Evolutionary conservation across 177 flowering plant genomes (phyloP).

Genomic region (Vitis hybrid): DNA sequence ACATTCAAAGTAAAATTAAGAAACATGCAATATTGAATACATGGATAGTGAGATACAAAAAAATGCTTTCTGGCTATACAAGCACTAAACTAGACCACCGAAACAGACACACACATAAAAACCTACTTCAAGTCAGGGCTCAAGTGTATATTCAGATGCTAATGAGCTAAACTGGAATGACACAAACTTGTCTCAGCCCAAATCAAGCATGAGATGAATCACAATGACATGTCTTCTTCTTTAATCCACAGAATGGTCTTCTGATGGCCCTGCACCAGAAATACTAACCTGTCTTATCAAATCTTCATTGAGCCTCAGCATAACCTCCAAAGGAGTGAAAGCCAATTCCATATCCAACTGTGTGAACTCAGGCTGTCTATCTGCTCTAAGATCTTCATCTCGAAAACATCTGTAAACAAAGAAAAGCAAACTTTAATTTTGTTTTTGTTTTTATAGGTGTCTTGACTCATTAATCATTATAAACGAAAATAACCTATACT

Average conservation of each 20-base stretch:
- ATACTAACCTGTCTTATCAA: constrained; percentile 77
- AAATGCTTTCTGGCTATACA: no score
- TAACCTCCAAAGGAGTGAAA: constrained; percentile 84
- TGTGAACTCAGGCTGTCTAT: constrained; percentile 98
- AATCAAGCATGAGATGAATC: no score
- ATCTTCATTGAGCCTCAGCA: constrained; percentile 91
- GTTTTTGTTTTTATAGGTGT: background rate
- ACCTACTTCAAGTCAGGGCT: no score
- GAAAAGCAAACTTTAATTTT: background rate
- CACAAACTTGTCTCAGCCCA: no score
- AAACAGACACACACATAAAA: no score
- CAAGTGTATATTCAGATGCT: no score
- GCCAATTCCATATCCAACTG: constrained; percentile 98
- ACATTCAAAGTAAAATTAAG: background rate
- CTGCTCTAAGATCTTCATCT: constrained; percentile 96
- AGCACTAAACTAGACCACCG: no score
- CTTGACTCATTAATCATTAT: background rate
- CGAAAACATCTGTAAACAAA: constrained; percentile 73
- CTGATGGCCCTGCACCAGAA: background rate
- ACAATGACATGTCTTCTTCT: no score
- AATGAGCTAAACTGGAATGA: no score
- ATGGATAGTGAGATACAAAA: background rate
- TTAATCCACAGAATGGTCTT: no score
- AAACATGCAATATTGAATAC: background rate
- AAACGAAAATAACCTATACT: background rate